Percentiles rank a stretch among this genome's conserved stretches.
These are phyloP conservation scores for Fonsecaea monophora DNA, from an alignment of 2,329 filamentous ascomycete genomes.

Conservation along the genomic window DNA sequence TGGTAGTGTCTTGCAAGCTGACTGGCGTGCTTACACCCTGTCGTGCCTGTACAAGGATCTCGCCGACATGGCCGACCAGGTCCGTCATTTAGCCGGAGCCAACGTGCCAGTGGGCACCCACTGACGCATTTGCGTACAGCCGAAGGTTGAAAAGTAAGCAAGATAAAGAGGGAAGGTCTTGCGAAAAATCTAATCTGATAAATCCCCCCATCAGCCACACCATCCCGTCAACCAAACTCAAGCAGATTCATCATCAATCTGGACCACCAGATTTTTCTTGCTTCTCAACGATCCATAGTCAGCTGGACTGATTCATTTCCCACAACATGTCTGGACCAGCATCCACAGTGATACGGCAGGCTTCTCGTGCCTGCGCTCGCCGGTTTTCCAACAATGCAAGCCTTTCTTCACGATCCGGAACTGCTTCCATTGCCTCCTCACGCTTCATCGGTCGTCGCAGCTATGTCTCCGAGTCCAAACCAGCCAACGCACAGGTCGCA, in stretches of 20 bases:
- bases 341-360: constrained; percentile 76
- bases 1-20: constrained; percentile 2
- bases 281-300: constrained; percentile 8
- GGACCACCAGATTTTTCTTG: neutral
- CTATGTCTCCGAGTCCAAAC: constrained; percentile 86
- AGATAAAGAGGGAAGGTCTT: constrained; percentile 6
- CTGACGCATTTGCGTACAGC: neutral
- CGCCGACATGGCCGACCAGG: neutral
- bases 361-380: constrained; percentile 65
- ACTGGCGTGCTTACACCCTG: constrained; percentile 20
- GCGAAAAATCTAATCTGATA: constrained; percentile 28
- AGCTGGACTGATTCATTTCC: constrained; percentile 28
- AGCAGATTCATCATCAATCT: constrained; percentile 2
- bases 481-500: constrained; percentile 78
- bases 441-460: constrained; percentile 58
- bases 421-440: constrained; percentile 49
- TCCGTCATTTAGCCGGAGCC: neutral
- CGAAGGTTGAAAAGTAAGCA: neutral
- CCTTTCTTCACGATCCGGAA: constrained; percentile 45
- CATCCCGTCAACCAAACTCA: neutral
- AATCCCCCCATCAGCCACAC: constrained; percentile 5
- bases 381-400: constrained; percentile 52
- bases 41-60: neutral
- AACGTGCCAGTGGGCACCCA: neutral
- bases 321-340: constrained; percentile 68